Conservation (phyloP, 441 rosid species). For the Corymbia calophylla region DNA sequence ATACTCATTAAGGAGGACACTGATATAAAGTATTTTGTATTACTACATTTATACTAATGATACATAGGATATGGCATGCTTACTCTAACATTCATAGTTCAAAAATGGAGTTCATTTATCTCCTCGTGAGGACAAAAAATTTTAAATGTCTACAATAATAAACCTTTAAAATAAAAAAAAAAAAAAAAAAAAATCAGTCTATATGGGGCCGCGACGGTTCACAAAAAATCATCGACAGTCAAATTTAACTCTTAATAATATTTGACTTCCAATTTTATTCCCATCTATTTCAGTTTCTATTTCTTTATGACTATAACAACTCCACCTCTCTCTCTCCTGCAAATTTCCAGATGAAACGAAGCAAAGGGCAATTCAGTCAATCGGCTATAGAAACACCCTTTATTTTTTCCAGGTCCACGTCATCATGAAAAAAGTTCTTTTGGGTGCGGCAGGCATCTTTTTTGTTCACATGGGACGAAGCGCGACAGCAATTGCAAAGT, state of each 20-base stretch:
- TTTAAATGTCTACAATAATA: not conserved
- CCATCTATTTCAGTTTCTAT: not conserved
- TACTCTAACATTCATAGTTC: accelerated
- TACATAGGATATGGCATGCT: accelerated
- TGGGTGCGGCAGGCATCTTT: not conserved
- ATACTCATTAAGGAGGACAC: not conserved
- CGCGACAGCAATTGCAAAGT: not conserved
- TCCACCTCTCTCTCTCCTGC: not conserved
- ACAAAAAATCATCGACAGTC: not conserved
- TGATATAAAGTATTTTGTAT: not conserved
- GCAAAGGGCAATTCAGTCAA: not conserved
- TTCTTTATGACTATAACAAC: not conserved
- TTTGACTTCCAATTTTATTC: not conserved
- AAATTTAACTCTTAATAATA: too few relatives aligned
- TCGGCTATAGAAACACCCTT: not conserved
- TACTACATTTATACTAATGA: too few relatives aligned
- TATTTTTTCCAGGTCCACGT: not conserved
- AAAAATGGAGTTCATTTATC: not conserved
- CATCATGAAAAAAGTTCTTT: not conserved
- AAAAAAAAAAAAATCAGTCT: not conserved
- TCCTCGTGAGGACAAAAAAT: accelerated
- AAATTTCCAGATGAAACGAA: not conserved
- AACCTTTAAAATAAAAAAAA: not conserved
- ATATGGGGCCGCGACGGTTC: not conserved
- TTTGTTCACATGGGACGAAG: not conserved